phyloP scores from a whole-genome alignment of 768 basidiomycete species.

The Phylloporus rhodoxanthus region DNA sequence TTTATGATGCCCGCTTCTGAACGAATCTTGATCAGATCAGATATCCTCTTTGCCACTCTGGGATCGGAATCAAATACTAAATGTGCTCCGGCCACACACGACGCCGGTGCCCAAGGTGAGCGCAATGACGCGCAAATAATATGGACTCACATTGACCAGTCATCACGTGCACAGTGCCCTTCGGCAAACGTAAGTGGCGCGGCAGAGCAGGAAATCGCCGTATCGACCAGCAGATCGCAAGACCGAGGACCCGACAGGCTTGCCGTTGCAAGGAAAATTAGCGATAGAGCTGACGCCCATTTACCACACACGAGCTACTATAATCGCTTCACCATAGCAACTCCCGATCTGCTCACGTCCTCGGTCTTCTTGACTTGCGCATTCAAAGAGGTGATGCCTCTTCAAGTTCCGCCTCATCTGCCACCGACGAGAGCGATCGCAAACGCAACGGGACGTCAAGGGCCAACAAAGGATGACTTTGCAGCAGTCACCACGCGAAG shows the following conservation, averaged over 20 bases:
- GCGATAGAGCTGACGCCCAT: conserved; percentile 8
- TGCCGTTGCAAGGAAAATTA: conserved; percentile 3
- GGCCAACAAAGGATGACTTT: conserved; percentile 54
- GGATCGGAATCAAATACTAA: conserved; percentile 38
- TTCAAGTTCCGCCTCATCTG: conserved; percentile 46
- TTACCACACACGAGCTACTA: conserved; percentile 17
- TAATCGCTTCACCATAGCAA: conserved; percentile 17
- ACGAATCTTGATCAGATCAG: conserved; percentile 29
- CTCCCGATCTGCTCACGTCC: conserved; percentile 37
- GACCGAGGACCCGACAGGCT: conserved; percentile 14
- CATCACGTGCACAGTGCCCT: conserved; percentile 19
- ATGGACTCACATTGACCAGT: conserved; percentile 12
- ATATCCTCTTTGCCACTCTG: conserved; percentile 35
- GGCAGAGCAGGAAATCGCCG: conserved; percentile 9
- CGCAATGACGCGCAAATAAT: conserved; percentile 11
- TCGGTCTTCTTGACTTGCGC: conserved; percentile 52
- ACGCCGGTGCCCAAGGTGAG: conserved; percentile 24
- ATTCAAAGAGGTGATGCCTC: conserved; percentile 40
- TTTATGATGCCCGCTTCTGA: conserved; percentile 22
- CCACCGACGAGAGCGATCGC: conserved; percentile 45
- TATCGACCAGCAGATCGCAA: conserved; percentile 20
- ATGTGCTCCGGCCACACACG: conserved; percentile 38
- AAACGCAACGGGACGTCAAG: conserved; percentile 38
- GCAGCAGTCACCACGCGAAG: conserved; percentile 34
- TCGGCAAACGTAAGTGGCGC: conserved; percentile 25